These are phyloP conservation scores for Hyphopichia burtonii DNA, from an alignment of 1,139 yeast species.

Conservation along the genomic window DNA sequence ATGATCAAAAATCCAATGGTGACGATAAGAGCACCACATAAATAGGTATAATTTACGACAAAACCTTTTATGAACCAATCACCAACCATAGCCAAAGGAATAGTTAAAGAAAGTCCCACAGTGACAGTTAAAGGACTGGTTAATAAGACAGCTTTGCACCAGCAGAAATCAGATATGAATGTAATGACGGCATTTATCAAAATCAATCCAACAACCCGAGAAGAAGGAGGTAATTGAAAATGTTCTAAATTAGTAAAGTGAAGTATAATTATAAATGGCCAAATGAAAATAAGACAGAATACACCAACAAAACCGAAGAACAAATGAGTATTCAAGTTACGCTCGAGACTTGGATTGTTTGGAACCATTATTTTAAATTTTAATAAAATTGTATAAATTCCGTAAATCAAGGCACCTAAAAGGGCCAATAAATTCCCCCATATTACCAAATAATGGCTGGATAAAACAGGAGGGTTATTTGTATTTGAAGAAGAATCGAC, in stretches of 20 bases:
- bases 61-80: constrained; percentile 75
- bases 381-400: constrained; percentile 84
- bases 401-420: constrained; percentile 81
- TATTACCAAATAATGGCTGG: constrained; percentile 44
- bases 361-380: constrained; percentile 59
- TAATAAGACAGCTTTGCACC: constrained; percentile 93
- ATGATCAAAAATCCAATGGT: constrained; percentile 81
- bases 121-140: constrained; percentile 95
- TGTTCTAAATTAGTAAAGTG: constrained; percentile 63
- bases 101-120: constrained; percentile 88
- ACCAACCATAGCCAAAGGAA: constrained; percentile 92
- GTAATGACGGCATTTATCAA: constrained; percentile 71
- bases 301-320: constrained; percentile 95
- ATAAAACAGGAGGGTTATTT: constrained; percentile 19
- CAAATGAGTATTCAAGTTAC: constrained; percentile 74
- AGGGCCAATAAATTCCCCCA: constrained; percentile 81
- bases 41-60: constrained; percentile 57
- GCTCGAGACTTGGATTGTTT: constrained; percentile 55
- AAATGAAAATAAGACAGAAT: constrained; percentile 68
- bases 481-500: constrained; percentile 46
- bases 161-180: constrained; percentile 83
- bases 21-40: constrained; percentile 78
- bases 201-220: constrained; percentile 53
- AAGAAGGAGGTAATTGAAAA: constrained; percentile 65
- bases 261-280: constrained; percentile 77